phyloP scores from a whole-genome alignment of 1,284 basidiomycete species.

The Microstroma glucosiphilum region DNA sequence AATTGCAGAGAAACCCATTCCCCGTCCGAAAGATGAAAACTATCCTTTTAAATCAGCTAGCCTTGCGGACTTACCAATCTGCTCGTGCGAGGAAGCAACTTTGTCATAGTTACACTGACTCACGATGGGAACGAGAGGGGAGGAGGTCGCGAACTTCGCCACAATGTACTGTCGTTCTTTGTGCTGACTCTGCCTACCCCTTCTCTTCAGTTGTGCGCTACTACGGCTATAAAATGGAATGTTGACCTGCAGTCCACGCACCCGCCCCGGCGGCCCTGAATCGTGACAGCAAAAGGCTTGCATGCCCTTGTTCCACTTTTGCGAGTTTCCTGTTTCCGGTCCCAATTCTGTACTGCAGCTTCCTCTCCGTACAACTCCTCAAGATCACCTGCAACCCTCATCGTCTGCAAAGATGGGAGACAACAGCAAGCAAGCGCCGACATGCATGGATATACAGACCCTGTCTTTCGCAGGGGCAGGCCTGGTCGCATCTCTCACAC shows the following conservation, averaged over 20 bases:
- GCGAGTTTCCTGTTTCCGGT: too few species aligned
- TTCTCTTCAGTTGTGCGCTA: neutral
- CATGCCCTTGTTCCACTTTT: too few species aligned
- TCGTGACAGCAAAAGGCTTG: too few species aligned
- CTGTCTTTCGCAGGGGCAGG: conserved; percentile 4
- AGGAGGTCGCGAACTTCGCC: neutral
- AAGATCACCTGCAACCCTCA: neutral
- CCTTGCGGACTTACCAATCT: conserved; percentile 1
- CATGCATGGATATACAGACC: neutral
- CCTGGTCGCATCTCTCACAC: neutral
- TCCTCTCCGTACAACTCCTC: neutral
- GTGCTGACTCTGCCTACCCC: neutral
- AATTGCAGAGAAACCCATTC: neutral
- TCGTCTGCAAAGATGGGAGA: neutral
- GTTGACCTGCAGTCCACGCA: neutral
- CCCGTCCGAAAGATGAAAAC: neutral
- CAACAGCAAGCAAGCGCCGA: neutral
- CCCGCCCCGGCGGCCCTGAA: neutral
- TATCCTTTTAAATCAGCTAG: conserved; percentile 1
- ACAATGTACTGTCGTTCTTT: neutral
- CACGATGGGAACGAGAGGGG: neutral
- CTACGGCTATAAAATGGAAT: neutral
- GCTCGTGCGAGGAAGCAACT: neutral
- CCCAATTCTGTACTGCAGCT: neutral
- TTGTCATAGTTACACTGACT: conserved; percentile 5